Evolutionary conservation across 306 rosid genomes (phyloP).

Genomic region (Quercus gilva): DNA sequence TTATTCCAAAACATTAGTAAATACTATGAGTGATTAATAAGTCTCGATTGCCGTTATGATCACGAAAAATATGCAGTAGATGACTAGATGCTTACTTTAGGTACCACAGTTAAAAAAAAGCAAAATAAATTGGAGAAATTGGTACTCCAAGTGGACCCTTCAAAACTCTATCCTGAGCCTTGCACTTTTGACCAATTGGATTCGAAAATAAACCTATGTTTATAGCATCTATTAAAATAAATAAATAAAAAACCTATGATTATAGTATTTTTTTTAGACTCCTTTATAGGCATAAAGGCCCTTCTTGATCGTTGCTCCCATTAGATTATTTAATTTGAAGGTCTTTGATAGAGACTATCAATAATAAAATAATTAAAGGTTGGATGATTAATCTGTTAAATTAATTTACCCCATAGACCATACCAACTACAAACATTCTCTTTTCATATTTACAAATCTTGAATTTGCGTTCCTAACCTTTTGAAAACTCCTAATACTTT

Average conservation of each 20-base stretch:
- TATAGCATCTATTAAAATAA: constrained; percentile 4
- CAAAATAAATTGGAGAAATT: constrained; percentile 22
- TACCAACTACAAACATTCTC: neutral
- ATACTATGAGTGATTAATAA: neutral
- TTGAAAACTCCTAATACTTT: neutral
- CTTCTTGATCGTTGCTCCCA: constrained; percentile 42
- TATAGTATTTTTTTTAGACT: neutral
- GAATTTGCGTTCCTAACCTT: neutral
- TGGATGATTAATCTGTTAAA: neutral
- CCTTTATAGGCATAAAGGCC: constrained; percentile 28
- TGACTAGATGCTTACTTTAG: constrained; percentile 22
- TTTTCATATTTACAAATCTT: constrained; percentile 8
- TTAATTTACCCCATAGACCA: neutral
- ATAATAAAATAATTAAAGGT: constrained; percentile 7
- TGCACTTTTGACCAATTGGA: constrained; percentile 46
- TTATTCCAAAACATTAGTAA: neutral
- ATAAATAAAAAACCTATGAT: constrained; percentile 10
- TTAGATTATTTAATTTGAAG: constrained; percentile 24
- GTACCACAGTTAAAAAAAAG: constrained; percentile 16
- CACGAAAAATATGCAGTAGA: constrained; percentile 4
- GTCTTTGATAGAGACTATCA: constrained; percentile 14
- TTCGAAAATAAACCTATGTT: constrained; percentile 11
- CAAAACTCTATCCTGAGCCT: constrained; percentile 26
- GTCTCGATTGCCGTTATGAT: constrained; percentile 12
- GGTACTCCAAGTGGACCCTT: constrained; percentile 24